Base-by-base conservation (phyloP, 2,329 filamentous ascomycete genomes). In the Pseudogymnoascus sp. region DNA sequence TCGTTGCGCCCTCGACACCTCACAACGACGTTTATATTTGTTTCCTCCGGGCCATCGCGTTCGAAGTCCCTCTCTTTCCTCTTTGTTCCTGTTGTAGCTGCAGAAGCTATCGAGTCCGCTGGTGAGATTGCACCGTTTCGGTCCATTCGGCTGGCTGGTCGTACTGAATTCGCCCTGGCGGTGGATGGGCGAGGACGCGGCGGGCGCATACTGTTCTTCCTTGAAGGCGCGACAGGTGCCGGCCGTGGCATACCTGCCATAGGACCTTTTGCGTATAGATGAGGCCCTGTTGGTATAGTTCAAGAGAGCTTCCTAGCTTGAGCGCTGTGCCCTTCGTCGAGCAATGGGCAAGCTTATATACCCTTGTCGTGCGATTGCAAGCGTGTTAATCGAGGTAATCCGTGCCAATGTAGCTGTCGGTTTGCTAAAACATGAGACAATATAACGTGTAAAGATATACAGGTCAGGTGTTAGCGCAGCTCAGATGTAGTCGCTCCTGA, bases 21-120 rank as follows among this genome's bases (percentile, higher is more conserved):
- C 64, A 99, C 95, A 35, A 97, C 92, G 56, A 99, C 94, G 73
- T 95, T 94, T 76, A 99, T 99, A 74, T 97, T 99, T 6, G 93
- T 97, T 75, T 96, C 92, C 70, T 92, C 87, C 61, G 83, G 83
- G 63, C 77, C 76, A 33, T 90, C 85, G 5, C 82, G 75, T 50
- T 93, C 92, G 72, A 88, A 93, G 38, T 95, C 90, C 71, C 90
- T 84, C 69, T 94, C 90, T 75, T 96, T 96, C 71, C 92, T 87
- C 79, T 97, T 96, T 50, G 80, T 82, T 23, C 86, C 84, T 33
- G 78, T 74, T 11, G 77, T 73, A 10, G 75, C 75, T 38, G 80
- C 76, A 3, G 89, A 88, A 61, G 82, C 80, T 21, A 90, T 73
- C 6, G 89, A 90, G 53, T 85, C 84, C 65, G 89, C 84, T 4